Evolutionary conservation across 139 green algal genomes (phyloP).

Genomic region (Chlamydomonas incerta): DNA sequence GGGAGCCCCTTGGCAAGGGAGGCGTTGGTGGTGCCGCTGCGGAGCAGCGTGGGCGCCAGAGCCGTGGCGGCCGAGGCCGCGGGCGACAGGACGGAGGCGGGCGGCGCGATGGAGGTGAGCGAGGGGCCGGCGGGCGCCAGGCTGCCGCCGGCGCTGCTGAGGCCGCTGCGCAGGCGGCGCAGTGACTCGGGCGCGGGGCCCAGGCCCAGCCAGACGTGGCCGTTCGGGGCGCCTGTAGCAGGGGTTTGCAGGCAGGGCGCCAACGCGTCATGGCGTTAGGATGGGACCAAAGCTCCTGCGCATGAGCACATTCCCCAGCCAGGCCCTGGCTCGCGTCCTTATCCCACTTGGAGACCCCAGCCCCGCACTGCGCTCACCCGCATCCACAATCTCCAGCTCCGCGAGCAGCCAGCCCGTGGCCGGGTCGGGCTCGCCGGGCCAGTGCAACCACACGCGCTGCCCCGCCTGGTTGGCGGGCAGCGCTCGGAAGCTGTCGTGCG

Average conservation of each 20-base stretch:
- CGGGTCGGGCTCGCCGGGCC: slow-evolving; percentile 21
- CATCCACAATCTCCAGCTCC: slow-evolving; percentile 25
- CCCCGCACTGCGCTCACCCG: slow-evolving; percentile 7
- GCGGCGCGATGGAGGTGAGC: no score
- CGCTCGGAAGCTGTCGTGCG: background rate
- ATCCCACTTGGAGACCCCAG: no score
- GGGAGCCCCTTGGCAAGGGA: background rate
- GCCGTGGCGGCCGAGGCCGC: no score
- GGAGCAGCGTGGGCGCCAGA: no score
- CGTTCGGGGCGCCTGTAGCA: background rate
- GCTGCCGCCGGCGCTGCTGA: background rate
- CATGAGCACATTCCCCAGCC: no score
- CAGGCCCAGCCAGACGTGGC: slow-evolving; percentile 35
- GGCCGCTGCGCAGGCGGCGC: no score
- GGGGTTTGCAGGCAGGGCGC: no score
- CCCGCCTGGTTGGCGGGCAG: background rate
- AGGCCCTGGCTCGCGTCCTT: no score
- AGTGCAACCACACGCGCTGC: slow-evolving; percentile 19
- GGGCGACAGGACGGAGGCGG: no score
- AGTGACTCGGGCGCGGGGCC: background rate
- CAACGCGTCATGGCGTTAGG: no score
- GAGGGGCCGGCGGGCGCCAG: background rate
- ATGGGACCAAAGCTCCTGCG: background rate
- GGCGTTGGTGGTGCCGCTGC: no score
- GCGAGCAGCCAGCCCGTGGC: slow-evolving; percentile 24